These are phyloP conservation scores for Hymenoscyphus salicellus DNA, from an alignment of 2,329 filamentous ascomycete species.

Conservation along the genomic window DNA sequence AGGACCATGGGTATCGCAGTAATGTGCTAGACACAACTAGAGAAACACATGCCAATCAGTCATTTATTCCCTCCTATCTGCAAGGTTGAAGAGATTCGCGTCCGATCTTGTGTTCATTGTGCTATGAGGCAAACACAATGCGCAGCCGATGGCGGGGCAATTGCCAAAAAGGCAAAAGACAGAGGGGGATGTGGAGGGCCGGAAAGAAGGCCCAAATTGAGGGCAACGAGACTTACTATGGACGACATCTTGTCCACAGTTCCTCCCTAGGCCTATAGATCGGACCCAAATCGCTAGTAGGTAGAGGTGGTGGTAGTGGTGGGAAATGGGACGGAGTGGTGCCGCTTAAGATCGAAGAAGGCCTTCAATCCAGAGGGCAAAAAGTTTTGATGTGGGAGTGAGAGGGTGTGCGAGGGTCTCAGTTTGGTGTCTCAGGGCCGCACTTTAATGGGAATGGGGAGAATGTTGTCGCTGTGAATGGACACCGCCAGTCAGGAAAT, in stretches of 20 bases:
- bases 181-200: neutral
- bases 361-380: neutral
- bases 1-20: constrained; percentile 68
- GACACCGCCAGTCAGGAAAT: no score
- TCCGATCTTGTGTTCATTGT: constrained; percentile 15
- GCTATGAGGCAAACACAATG: constrained; percentile 19
- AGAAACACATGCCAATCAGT: constrained; percentile 21
- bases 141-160: constrained; percentile 1
- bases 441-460: no score
- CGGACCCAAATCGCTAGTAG: constrained; percentile 15
- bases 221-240: constrained; percentile 30
- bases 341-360: neutral
- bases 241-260: constrained; percentile 30
- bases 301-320: neutral
- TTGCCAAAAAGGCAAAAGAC: constrained; percentile 19
- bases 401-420: no score
- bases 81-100: constrained; percentile 1
- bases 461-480: no score
- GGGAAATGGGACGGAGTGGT: neutral
- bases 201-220: neutral
- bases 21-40: constrained; percentile 67
- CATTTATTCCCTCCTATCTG: neutral
- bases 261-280: neutral
- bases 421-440: no score
- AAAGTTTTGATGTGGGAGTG: no score